These are phyloP conservation scores for Sporothrix curviconia DNA, from an alignment of 2,329 filamentous ascomycete species.

Conservation along the genomic window DNA sequence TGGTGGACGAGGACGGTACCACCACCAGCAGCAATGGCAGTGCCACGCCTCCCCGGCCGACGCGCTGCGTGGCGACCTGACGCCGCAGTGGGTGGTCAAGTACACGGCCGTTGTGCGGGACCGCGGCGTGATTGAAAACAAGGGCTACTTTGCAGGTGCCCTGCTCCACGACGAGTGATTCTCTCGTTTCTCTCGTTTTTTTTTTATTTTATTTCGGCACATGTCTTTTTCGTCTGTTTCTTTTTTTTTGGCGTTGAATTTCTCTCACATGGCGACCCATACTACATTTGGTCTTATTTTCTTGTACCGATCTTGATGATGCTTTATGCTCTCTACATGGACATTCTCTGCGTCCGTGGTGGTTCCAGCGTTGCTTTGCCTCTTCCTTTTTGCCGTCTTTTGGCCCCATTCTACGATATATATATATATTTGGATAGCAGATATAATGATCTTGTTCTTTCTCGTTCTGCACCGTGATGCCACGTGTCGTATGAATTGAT, in stretches of 20 bases:
- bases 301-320: too few relatives aligned
- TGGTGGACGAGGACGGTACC: constrained; percentile 43
- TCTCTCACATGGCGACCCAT: too few relatives aligned
- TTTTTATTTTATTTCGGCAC: background rate
- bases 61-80: constrained; percentile 69
- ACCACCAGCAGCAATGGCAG: constrained; percentile 14
- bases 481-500: too few relatives aligned
- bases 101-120: constrained; percentile 95
- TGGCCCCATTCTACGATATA: too few relatives aligned
- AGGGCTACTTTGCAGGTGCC: constrained; percentile 90
- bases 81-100: constrained; percentile 91
- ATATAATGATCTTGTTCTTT: constrained; percentile 15
- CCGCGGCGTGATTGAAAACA: constrained; percentile 93
- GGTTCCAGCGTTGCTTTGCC: too few relatives aligned
- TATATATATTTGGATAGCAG: too few relatives aligned
- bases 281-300: too few relatives aligned
- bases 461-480: constrained; percentile 19
- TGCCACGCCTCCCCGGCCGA: constrained; percentile 22
- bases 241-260: too few relatives aligned
- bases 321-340: too few relatives aligned
- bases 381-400: too few relatives aligned
- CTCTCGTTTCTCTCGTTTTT: background rate
- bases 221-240: background rate
- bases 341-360: too few relatives aligned
- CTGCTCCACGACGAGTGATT: constrained; percentile 49